These are phyloP conservation scores for Naganishia friedmannii DNA, from an alignment of 768 basidiomycete species.

Conservation along the genomic window DNA sequence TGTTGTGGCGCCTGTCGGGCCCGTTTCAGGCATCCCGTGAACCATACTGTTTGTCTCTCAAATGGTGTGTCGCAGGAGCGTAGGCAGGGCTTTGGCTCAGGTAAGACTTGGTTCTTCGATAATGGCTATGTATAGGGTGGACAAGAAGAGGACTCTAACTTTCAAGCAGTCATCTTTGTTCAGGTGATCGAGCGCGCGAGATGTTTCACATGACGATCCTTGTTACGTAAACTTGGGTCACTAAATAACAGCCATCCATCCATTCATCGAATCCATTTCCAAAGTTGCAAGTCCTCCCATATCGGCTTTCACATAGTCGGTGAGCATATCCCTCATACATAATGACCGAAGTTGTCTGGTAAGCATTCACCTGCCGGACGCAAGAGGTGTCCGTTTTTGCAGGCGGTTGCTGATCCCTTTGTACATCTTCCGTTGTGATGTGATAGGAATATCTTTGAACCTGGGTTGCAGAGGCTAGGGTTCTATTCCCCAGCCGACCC, in stretches of 20 bases:
- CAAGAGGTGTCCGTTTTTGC: background rate
- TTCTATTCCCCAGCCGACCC: constrained; percentile 49
- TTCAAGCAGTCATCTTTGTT: background rate
- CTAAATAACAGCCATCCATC: too few relatives aligned
- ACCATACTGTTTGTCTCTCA: background rate
- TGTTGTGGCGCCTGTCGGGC: background rate
- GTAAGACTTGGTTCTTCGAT: background rate
- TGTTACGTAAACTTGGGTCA: background rate
- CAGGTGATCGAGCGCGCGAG: constrained; percentile 2
- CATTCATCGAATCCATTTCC: too few relatives aligned
- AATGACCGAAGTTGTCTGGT: constrained; percentile 12
- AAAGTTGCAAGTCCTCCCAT: too few relatives aligned
- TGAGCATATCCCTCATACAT: background rate
- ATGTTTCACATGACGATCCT: constrained; percentile 1
- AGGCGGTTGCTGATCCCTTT: constrained; percentile 2
- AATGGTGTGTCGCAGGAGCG: background rate
- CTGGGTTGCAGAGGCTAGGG: constrained; percentile 41
- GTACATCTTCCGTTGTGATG: background rate
- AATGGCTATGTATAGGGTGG: background rate
- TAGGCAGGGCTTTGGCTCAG: background rate
- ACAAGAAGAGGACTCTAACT: too few relatives aligned
- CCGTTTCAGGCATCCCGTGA: background rate
- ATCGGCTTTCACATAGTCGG: background rate
- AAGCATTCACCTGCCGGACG: background rate
- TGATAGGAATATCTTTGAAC: constrained; percentile 47